Conservation (phyloP, 2,329 filamentous ascomycete species). For the Hypoxylon sp. region DNA sequence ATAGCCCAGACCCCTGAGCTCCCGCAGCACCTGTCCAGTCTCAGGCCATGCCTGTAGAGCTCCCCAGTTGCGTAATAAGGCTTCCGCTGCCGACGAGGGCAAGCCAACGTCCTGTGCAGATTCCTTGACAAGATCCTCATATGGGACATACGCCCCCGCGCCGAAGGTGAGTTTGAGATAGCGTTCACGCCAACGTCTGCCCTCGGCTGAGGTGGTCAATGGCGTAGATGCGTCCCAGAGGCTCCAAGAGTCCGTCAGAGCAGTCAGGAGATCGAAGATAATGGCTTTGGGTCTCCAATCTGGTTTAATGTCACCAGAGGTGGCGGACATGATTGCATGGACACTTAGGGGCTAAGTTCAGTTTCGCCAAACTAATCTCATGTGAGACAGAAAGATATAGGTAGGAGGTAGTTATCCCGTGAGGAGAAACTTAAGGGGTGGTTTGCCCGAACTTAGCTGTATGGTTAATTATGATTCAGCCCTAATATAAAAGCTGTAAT, state of each 20-base stretch:
- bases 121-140: slow-evolving; percentile 53
- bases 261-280: slow-evolving; percentile 60
- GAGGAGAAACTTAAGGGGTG: neutral
- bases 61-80: slow-evolving; percentile 52
- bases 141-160: slow-evolving; percentile 54
- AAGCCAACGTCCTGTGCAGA: slow-evolving; percentile 54
- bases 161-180: slow-evolving; percentile 59
- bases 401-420: neutral
- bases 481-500: no score
- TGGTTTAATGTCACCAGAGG: neutral
- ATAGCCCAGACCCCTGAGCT: slow-evolving; percentile 52
- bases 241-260: slow-evolving; percentile 58
- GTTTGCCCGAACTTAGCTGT: no score
- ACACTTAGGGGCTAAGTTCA: neutral
- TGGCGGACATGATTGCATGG: slow-evolving; percentile 1
- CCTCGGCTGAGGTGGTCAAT: slow-evolving; percentile 47
- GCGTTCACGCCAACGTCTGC: slow-evolving; percentile 55
- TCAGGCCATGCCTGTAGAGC: slow-evolving; percentile 50
- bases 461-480: neutral
- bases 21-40: slow-evolving; percentile 36
- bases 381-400: neutral
- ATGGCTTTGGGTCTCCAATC: slow-evolving; percentile 55
- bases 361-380: neutral
- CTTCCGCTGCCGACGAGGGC: slow-evolving; percentile 49
- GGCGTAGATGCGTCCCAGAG: slow-evolving; percentile 57